Conservation (phyloP, 2,329 filamentous ascomycete genomes). For the Sporothrix pseudoabietina region DNA sequence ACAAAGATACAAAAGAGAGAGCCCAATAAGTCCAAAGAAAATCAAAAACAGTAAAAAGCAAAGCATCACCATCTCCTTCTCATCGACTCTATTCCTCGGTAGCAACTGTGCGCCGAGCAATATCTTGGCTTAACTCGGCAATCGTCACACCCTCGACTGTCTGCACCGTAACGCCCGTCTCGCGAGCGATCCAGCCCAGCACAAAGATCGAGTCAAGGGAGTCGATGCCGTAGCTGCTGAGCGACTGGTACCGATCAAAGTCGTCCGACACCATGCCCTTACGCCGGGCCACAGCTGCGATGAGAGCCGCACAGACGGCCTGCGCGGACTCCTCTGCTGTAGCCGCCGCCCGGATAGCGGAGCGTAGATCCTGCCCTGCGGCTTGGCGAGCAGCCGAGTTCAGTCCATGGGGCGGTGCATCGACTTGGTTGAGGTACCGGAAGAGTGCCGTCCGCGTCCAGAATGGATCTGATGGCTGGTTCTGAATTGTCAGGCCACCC, state of each 20-base stretch:
- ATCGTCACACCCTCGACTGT: constrained; percentile 35
- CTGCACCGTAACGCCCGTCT: constrained; percentile 35
- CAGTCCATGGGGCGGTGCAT: constrained; percentile 43
- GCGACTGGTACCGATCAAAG: constrained; percentile 31
- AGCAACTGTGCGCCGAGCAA: constrained; percentile 26
- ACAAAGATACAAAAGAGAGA: neutral
- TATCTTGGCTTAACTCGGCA: constrained; percentile 29
- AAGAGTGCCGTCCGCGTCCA: constrained; percentile 56
- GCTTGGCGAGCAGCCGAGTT: neutral
- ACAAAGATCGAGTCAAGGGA: constrained; percentile 36
- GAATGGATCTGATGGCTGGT: constrained; percentile 56
- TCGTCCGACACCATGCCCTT: constrained; percentile 35
- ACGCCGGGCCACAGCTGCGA: constrained; percentile 33
- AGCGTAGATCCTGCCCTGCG: constrained; percentile 21
- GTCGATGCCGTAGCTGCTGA: constrained; percentile 37
- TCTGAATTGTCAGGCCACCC: constrained; percentile 56
- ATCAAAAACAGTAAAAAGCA: neutral
- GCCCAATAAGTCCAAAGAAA: neutral
- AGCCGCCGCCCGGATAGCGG: constrained; percentile 18
- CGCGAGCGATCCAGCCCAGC: constrained; percentile 35
- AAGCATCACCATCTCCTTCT: neutral
- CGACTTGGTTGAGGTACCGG: constrained; percentile 51
- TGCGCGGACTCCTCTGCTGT: constrained; percentile 23
- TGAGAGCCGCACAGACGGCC: constrained; percentile 28
- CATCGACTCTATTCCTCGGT: neutral